Evolutionary conservation across 768 basidiomycete genomes (phyloP), one percentile per base, ranked within the genome.

Genomic region (Exidia glandulosa): DNA sequence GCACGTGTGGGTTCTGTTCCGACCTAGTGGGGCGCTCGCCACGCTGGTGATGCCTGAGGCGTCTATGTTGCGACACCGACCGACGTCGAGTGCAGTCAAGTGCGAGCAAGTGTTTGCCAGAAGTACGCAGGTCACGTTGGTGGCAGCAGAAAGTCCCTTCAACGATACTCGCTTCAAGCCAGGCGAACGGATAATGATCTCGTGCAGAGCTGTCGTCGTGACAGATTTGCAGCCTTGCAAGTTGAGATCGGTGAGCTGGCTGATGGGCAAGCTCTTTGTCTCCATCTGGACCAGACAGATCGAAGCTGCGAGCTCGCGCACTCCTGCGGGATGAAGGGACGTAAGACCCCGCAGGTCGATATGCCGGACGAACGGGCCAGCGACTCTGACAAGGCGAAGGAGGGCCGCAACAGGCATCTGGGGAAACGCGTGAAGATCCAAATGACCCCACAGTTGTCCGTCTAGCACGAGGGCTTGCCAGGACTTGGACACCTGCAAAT

Each of bases 381-480:
- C 83, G 16, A 70, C 64, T 29, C 76, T 66, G 37, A 81, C 73
- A 31, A 94, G 72, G 36, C 78, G 79, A 34, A 76, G 63, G 37
- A 92, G 67, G 56, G 84, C 71, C 27, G 72, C 68, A 31, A 52
- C 75, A 0, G 64, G 77, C 6, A 86, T 68, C 36, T 76, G 74
- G 14, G 87, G 82, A 68, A 89, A 87, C 1, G 83, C 71, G 23
- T 70, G 77, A 33, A 92, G 75, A 67, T 88, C 79, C 33, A 90
- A 74, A 59, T 79, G 68, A 48, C 72, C 66, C 93, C 93, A 94
- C n/a, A 94, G 77, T 66, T 92, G 88, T 14, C 92, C 92, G 69
- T 95, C 93, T 65, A 86, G 83, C 29, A 85, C 83, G 37, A 94
- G 80, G 2, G 74, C 69, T 57, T 81, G 83, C 91, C 92, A 95